Conservation (phyloP, 2,329 filamentous ascomycete genomes). For the Aspergillus fumigatiaffinis region DNA sequence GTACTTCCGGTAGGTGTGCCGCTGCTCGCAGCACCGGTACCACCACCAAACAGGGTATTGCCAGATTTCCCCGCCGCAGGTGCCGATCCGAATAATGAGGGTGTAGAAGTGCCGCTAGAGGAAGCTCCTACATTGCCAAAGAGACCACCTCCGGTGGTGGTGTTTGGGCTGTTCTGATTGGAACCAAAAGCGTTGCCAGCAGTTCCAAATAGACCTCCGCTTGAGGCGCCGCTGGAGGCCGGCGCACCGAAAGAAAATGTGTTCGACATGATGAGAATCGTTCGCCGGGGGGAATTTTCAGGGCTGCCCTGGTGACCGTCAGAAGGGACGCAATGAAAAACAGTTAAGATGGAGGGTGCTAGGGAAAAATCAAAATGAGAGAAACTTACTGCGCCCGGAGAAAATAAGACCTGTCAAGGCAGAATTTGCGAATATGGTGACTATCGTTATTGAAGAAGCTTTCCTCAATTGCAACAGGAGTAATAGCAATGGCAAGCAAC, state of each 20-base stretch:
- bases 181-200: constrained; percentile 30
- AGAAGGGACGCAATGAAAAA: constrained; percentile 14
- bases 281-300: constrained; percentile 18
- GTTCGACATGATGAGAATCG: constrained; percentile 27
- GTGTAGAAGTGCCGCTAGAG: constrained; percentile 27
- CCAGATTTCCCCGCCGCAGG: constrained; percentile 18
- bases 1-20: constrained; percentile 17
- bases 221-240: constrained; percentile 32
- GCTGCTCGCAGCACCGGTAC: constrained; percentile 16
- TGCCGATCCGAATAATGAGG: constrained; percentile 33
- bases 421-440: constrained; percentile 3
- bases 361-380: constrained; percentile 5
- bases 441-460: not conserved
- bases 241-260: constrained; percentile 37
- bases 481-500: constrained; percentile 4
- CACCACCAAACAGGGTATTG: constrained; percentile 26
- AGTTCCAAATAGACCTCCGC: constrained; percentile 32
- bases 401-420: constrained; percentile 1
- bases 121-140: constrained; percentile 42
- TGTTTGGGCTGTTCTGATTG: constrained; percentile 26
- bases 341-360: not conserved
- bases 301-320: constrained; percentile 23
- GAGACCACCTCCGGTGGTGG: constrained; percentile 29
- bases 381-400: constrained; percentile 21
- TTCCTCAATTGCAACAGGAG: not conserved